Conservation (phyloP, 148 eudicot species). For the Rhododendron vialii region DNA sequence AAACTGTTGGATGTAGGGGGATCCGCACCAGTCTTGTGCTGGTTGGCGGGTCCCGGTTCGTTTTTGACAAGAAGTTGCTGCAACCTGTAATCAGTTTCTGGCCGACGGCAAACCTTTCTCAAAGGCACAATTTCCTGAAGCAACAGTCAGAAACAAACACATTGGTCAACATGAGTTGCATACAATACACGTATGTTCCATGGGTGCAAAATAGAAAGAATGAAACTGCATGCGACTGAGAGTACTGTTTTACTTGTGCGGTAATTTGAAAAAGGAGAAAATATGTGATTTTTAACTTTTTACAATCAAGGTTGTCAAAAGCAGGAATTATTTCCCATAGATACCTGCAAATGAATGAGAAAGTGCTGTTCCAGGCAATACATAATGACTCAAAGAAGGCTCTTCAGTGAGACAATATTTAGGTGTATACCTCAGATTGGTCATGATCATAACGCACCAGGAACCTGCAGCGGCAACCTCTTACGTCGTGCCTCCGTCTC, state of each 20-base stretch:
- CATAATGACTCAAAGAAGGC: background rate
- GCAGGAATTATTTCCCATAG: background rate
- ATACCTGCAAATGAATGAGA: constrained; percentile 1
- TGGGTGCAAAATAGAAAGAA: background rate
- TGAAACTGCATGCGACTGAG: background rate
- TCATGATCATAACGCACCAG: constrained; percentile 97
- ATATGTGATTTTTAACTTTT: background rate
- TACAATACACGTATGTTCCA: background rate
- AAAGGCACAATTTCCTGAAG: constrained; percentile 82
- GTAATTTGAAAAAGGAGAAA: background rate
- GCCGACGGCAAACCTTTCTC: constrained; percentile 83
- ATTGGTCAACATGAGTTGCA: background rate
- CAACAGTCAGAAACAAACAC: constrained; percentile 3
- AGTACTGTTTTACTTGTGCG: background rate
- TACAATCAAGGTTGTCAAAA: background rate
- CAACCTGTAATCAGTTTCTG: constrained; percentile 84
- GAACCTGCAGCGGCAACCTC: constrained; percentile 98
- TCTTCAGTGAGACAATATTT: background rate
- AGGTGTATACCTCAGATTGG: constrained; percentile 72
- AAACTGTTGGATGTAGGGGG: constrained; percentile 17
- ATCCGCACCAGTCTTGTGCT: constrained; percentile 33
- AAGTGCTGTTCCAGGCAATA: background rate
- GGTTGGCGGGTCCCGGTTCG: constrained; percentile 29
- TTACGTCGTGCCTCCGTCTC: constrained; percentile 87
- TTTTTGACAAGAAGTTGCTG: constrained; percentile 62